Conservation (phyloP, 2,329 filamentous ascomycete genomes). For the Trichoderma sp. region DNA sequence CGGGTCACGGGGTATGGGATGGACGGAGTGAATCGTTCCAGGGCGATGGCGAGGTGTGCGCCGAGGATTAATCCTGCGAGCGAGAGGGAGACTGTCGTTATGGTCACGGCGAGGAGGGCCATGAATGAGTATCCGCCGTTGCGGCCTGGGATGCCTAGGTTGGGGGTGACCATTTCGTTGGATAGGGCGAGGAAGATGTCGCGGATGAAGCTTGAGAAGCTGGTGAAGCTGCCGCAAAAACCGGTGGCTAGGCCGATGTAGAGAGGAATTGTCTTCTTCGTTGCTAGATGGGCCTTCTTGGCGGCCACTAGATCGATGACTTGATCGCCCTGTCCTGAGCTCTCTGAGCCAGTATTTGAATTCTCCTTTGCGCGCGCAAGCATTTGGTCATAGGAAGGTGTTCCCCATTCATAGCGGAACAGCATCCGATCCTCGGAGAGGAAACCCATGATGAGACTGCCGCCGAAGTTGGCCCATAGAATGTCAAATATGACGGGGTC, state of each 20-base stretch:
- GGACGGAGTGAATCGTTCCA: constrained; percentile 58
- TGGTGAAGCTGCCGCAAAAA: constrained; percentile 87
- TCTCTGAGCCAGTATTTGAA: constrained; percentile 29
- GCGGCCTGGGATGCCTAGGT: constrained; percentile 43
- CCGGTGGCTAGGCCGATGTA: constrained; percentile 85
- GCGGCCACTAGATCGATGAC: constrained; percentile 41
- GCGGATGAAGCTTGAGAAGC: constrained; percentile 81
- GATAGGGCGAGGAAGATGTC: constrained; percentile 77
- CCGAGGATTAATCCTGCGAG: constrained; percentile 68
- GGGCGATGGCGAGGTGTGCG: constrained; percentile 66
- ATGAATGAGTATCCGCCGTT: constrained; percentile 79
- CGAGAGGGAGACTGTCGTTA: constrained; percentile 69
- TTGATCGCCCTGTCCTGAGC: constrained; percentile 21
- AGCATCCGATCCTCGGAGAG: constrained; percentile 73
- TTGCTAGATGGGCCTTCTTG: constrained; percentile 57
- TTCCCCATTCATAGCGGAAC: constrained; percentile 67
- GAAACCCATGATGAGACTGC: constrained; percentile 82
- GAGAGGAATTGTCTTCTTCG: constrained; percentile 83
- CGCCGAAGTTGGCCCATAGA: constrained; percentile 84
- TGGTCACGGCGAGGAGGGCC: constrained; percentile 72
- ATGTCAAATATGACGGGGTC: constrained; percentile 71
- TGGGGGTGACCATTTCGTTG: constrained; percentile 59
- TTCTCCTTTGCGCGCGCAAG: constrained; percentile 33
- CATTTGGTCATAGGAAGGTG: constrained; percentile 37
- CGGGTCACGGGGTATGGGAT: constrained; percentile 57